Base-by-base conservation (phyloP, 1,139 yeast genomes). In the Yamadazyma dushanensis region DNA sequence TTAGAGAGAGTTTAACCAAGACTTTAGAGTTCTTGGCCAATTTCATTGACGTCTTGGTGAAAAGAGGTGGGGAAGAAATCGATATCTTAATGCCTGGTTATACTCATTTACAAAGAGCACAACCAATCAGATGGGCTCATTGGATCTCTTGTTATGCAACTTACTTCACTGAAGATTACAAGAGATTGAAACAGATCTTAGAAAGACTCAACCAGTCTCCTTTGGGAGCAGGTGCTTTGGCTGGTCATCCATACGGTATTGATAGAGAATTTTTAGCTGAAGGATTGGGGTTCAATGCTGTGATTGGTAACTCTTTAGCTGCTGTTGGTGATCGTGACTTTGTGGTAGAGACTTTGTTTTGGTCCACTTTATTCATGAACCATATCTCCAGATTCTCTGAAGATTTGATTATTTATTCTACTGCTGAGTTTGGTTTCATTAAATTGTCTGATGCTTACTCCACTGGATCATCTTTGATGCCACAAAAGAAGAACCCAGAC, bases 91-190 rank as follows among this genome's bases (percentile, higher is more conserved):
- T 92, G 97, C 99, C 99, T 8, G 99, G 99, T 23, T 92, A 92
- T 66, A 92, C 99, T 11, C 99, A 92, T 66, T 72, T 92, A 60
- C 99, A 92, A 73, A 84, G 96, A 59, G 98, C 98, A 3, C 99
- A 92, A 63, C 99, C 99, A 16, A 92, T 92, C 56, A 80, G 99
- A 66, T 92, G 99, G 99, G 73, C 97, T 1, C 99, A 92, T 60
- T 90, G 97, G 96, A 71, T 92, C 48, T 80, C 94, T 47, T 83
- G 89, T 54, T 92, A 92, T 56, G 97, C 97, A 27, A 92, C 97
- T 3, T 92, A 89, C 60, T 83, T 94, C 60, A 78, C 90, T 10
- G 90, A 88, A 56, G 99, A 92, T 57, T 80, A 83, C 63, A 79
- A 86, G 57, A 79, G 98, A 58, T 73, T 94, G 51, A 67, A 76